phyloP scores from a whole-genome alignment of 192 early-diverging fungal species.

The Thoreauomyces humboldtii region DNA sequence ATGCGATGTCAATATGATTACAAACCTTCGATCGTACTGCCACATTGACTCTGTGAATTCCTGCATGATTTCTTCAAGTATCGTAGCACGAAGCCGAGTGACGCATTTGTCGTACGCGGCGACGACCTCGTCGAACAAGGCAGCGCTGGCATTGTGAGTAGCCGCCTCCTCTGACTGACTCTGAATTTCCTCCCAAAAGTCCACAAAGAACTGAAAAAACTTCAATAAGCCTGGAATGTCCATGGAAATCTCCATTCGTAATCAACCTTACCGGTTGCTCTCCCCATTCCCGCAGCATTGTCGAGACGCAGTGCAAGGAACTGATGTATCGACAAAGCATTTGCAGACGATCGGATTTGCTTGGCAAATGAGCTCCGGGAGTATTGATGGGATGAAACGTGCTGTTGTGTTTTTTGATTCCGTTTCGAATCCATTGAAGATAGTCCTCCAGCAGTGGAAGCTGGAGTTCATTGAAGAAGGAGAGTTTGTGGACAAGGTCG shows the following conservation, averaged over 20 bases:
- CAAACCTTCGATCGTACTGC: conserved; percentile 28
- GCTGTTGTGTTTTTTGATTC: conserved; percentile 17
- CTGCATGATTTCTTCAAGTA: conserved; percentile 23
- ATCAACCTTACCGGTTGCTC: conserved; percentile 22
- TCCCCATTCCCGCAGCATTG: conserved; percentile 24
- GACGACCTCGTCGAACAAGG: conserved; percentile 24
- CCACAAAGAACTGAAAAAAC: conserved; percentile 23
- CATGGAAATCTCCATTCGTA: too few species aligned
- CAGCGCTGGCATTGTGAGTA: not conserved
- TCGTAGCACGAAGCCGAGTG: conserved; percentile 7
- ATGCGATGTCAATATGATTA: not conserved
- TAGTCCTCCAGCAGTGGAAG: conserved; percentile 31
- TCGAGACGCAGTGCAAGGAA: conserved; percentile 22
- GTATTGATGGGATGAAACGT: conserved; percentile 22
- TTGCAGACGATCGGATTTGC: not conserved
- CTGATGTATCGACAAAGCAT: conserved; percentile 23
- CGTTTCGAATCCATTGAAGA: conserved; percentile 21
- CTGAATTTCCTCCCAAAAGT: conserved; percentile 25
- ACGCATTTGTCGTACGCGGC: conserved; percentile 15
- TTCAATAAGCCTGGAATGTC: too few species aligned
- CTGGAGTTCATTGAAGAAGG: conserved; percentile 33
- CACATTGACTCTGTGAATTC: conserved; percentile 26
- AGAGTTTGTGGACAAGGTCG: conserved; percentile 13
- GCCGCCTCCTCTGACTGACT: not conserved
- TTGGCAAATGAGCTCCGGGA: not conserved